Percentiles rank a stretch among this genome's conserved stretches.
These are phyloP conservation scores for Aspergillus sp. DNA, from an alignment of 2,329 filamentous ascomycete species.

Conservation along the genomic window DNA sequence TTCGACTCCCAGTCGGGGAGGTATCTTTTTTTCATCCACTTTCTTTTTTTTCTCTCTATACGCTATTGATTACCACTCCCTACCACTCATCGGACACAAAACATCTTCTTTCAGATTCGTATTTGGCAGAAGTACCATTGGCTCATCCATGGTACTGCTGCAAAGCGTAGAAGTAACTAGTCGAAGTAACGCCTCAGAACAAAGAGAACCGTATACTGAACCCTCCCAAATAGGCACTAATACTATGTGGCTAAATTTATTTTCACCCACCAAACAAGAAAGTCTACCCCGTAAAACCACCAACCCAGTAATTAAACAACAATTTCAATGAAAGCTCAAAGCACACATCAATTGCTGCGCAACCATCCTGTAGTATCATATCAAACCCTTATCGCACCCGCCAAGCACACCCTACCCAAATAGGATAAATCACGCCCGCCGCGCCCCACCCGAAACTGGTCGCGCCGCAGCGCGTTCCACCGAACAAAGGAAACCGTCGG, in stretches of 20 bases:
- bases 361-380: too few relatives aligned
- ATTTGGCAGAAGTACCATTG: fast-evolving
- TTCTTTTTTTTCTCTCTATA: background rate
- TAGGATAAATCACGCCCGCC: constrained; percentile 19
- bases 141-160: too few relatives aligned
- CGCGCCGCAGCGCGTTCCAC: constrained; percentile 19
- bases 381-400: background rate
- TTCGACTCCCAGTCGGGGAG: constrained; percentile 12
- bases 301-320: too few relatives aligned
- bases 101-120: background rate
- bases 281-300: too few relatives aligned
- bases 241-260: background rate
- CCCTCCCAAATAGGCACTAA: too few relatives aligned
- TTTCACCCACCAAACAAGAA: background rate
- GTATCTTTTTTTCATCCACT: background rate
- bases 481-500: background rate
- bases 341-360: too few relatives aligned
- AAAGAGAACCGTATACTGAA: too few relatives aligned
- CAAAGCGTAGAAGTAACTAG: too few relatives aligned
- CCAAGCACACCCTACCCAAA: constrained; percentile 15
- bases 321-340: too few relatives aligned
- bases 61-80: too few relatives aligned
- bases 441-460: constrained; percentile 9
- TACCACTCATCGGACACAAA: too few relatives aligned
- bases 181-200: too few relatives aligned